A percentile compares a stretch with the other conserved stretches of the same genome.
These are phyloP conservation scores for Penicillium longicatenatum DNA, from an alignment of 495 filamentous ascomycete genomes.

Conservation along the genomic window DNA sequence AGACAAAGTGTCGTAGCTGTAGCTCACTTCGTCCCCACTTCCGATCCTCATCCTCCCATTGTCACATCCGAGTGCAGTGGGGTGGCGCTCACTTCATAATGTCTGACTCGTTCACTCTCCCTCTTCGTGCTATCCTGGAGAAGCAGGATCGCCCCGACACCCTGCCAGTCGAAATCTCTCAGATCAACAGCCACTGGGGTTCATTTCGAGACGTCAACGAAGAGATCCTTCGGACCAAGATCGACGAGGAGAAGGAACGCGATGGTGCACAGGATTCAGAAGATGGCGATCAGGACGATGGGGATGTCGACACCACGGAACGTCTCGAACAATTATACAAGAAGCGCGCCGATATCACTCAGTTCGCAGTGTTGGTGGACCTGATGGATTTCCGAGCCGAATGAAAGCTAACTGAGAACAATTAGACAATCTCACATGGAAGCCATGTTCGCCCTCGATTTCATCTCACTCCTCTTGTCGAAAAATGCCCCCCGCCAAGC, in stretches of 20 bases:
- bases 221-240: conserved; percentile 59
- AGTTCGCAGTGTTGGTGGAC: conserved; percentile 45
- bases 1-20: background rate
- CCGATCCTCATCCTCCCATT: background rate
- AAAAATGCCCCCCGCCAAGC: conserved; percentile 71
- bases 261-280: conserved; percentile 41
- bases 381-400: background rate
- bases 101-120: conserved; percentile 57
- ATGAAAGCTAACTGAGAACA: background rate
- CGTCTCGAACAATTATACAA: conserved; percentile 46
- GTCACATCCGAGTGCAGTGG: background rate
- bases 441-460: conserved; percentile 71
- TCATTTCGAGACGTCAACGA: conserved; percentile 71
- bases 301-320: conserved; percentile 41
- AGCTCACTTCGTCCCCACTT: background rate
- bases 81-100: conserved; percentile 23
- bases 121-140: conserved; percentile 63
- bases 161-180: conserved; percentile 69
- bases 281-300: conserved; percentile 30
- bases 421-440: conserved; percentile 64
- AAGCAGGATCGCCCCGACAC: conserved; percentile 57
- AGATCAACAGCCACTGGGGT: conserved; percentile 74
- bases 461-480: conserved; percentile 80
- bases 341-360: conserved; percentile 44
- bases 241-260: conserved; percentile 50